Evolutionary conservation across 139 green algal species (phyloP).

Genomic region (Micractinium sp.): DNA sequence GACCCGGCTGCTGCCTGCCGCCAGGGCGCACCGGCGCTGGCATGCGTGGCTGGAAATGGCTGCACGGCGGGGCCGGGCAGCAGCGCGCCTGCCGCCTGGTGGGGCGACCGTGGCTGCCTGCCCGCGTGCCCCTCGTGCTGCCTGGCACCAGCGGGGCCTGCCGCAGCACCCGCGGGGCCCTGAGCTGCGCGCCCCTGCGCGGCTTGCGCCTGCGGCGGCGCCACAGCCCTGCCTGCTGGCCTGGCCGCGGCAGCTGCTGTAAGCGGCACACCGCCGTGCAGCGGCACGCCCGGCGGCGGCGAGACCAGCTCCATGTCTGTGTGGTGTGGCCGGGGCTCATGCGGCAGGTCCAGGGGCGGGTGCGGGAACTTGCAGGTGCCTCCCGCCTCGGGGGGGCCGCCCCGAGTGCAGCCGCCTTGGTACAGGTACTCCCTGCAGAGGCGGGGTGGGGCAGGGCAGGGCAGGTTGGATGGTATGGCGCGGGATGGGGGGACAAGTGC

Average conservation of each 20-base stretch:
- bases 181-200: too few relatives aligned
- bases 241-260: not conserved
- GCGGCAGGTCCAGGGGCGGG: conserved; percentile 21
- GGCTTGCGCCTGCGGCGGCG: not conserved
- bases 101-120: too few relatives aligned
- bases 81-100: too few relatives aligned
- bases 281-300: not conserved
- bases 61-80: too few relatives aligned
- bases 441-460: not conserved
- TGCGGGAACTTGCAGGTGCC: conserved; percentile 21
- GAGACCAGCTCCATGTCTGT: not conserved
- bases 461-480: too few relatives aligned
- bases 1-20: too few relatives aligned
- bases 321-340: not conserved
- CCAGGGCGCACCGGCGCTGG: too few relatives aligned
- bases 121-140: too few relatives aligned
- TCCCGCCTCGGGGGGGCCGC: not conserved
- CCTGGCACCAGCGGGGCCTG: too few relatives aligned
- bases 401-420: not conserved
- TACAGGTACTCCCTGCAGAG: not conserved
- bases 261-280: not conserved
- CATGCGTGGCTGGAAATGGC: too few relatives aligned
- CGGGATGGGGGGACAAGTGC: not conserved
- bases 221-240: not conserved
- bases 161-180: too few relatives aligned